phyloP scores from a whole-genome alignment of 2,329 filamentous ascomycete species.

The Bipolaris oryzae region DNA sequence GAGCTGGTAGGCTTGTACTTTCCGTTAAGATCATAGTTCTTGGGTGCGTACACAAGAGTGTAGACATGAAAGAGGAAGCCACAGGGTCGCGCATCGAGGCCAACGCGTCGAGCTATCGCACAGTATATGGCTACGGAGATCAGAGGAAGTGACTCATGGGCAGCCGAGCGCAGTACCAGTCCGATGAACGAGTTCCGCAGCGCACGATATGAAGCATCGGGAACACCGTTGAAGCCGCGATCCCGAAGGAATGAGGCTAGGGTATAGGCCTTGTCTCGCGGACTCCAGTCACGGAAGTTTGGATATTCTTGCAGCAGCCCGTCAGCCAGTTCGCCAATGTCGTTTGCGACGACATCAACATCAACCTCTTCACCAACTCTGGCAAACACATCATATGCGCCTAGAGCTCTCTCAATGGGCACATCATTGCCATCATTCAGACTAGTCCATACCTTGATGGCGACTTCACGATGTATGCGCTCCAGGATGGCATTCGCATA shows the following conservation, averaged over 20 bases:
- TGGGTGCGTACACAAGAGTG: slow-evolving; percentile 71
- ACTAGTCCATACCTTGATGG: slow-evolving; percentile 76
- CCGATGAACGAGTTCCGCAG: slow-evolving; percentile 89
- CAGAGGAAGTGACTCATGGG: slow-evolving; percentile 81
- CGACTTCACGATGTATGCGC: slow-evolving; percentile 79
- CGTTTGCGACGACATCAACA: slow-evolving; percentile 65
- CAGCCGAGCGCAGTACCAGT: slow-evolving; percentile 72
- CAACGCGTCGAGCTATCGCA: slow-evolving; percentile 74
- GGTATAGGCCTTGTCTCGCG: slow-evolving; percentile 69
- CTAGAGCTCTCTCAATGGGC: slow-evolving; percentile 74
- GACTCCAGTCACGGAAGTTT: slow-evolving; percentile 62
- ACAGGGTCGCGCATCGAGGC: slow-evolving; percentile 77
- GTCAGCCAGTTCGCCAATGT: slow-evolving; percentile 68
- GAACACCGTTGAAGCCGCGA: slow-evolving; percentile 72
- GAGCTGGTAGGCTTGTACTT: slow-evolving; percentile 39
- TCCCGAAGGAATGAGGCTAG: slow-evolving; percentile 73
- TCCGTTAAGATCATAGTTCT: slow-evolving; percentile 60
- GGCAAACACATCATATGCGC: slow-evolving; percentile 89
- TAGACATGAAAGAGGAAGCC: slow-evolving; percentile 87
- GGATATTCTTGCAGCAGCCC: slow-evolving; percentile 62
- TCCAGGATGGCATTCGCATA: slow-evolving; percentile 76
- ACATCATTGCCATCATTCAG: slow-evolving; percentile 59
- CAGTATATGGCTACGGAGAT: slow-evolving; percentile 89
- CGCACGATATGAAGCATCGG: slow-evolving; percentile 75
- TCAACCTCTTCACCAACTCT: slow-evolving; percentile 75